Conservation (phyloP, 805 yeast genomes). For the Clavispora fructus region DNA sequence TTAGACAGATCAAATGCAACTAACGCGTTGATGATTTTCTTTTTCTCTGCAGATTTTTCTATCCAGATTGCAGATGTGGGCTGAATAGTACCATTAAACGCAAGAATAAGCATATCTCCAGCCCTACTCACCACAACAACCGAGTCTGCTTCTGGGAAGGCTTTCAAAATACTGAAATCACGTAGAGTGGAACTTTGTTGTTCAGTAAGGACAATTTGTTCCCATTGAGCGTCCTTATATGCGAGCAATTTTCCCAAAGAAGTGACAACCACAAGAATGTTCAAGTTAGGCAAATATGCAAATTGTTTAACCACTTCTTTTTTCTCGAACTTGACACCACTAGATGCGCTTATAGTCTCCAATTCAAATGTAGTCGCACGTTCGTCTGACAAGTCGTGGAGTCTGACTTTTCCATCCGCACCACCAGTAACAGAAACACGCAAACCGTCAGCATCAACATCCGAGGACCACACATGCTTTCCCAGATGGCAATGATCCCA, state of each 20-base stretch:
- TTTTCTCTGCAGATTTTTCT: conserved; percentile 19
- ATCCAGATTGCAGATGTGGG: conserved; percentile 28
- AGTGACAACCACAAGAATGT: conserved; percentile 48
- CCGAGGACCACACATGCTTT: conserved; percentile 83
- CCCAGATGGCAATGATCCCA: conserved; percentile 71
- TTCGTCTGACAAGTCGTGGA: conserved; percentile 40
- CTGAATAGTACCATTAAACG: conserved; percentile 19
- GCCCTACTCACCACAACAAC: conserved; percentile 22
- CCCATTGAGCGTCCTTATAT: conserved; percentile 4
- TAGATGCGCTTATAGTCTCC: conserved; percentile 24
- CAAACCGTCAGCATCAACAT: conserved; percentile 38
- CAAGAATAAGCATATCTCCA: conserved; percentile 42
- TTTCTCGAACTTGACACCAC: conserved; percentile 24
- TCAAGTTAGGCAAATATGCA: conserved; percentile 38
- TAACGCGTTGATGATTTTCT: conserved; percentile 50
- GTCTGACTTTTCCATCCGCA: conserved; percentile 79
- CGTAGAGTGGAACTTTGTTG: conserved; percentile 21
- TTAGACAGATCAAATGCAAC: conserved; percentile 18
- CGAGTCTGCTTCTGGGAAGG: conserved; percentile 28
- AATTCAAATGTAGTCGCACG: conserved; percentile 20
- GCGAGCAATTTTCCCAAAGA: conserved; percentile 52
- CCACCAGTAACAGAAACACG: conserved; percentile 78
- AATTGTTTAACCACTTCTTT: conserved; percentile 62
- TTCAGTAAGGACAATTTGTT: conserved; percentile 5
- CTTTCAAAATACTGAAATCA: conserved; percentile 40